These are phyloP conservation scores for Fusarium pininemorale DNA, from an alignment of 2,329 filamentous ascomycete genomes.

Conservation along the genomic window DNA sequence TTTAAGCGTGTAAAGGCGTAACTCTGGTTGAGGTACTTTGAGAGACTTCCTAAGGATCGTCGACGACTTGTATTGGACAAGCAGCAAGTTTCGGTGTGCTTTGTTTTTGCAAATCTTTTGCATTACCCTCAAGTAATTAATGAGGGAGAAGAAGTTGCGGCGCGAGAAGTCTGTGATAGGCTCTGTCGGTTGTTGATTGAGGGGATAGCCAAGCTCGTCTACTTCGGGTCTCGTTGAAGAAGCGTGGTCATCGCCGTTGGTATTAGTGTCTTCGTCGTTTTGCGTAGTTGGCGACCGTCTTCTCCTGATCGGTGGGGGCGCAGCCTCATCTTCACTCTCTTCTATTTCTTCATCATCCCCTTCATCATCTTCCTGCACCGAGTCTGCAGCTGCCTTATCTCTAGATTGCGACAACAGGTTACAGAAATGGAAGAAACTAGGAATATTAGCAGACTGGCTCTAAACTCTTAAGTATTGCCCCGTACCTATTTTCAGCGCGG, in stretches of 20 bases:
- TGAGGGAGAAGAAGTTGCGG: slow-evolving; percentile 93
- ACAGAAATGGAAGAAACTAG: slow-evolving; percentile 91
- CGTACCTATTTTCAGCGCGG: slow-evolving; percentile 80
- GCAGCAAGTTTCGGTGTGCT: slow-evolving; percentile 89
- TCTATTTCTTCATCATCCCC: slow-evolving; percentile 50
- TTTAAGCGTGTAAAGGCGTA: slow-evolving; percentile 95
- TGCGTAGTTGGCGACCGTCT: slow-evolving; percentile 57
- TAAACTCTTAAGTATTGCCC: neutral
- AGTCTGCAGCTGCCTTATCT: slow-evolving; percentile 47
- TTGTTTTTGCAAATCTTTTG: slow-evolving; percentile 98
- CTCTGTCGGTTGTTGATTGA: slow-evolving; percentile 72
- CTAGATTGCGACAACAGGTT: slow-evolving; percentile 69
- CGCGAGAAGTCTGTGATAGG: slow-evolving; percentile 92
- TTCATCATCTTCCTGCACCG: slow-evolving; percentile 49
- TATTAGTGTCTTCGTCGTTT: slow-evolving; percentile 41
- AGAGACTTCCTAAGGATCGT: slow-evolving; percentile 92
- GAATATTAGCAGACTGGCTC: neutral
- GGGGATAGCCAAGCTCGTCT: slow-evolving; percentile 87
- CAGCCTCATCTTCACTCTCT: slow-evolving; percentile 79
- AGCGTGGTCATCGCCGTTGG: slow-evolving; percentile 47
- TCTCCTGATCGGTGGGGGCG: slow-evolving; percentile 82
- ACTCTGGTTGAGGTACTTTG: slow-evolving; percentile 85
- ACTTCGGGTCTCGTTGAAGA: slow-evolving; percentile 66
- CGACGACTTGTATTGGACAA: slow-evolving; percentile 95
- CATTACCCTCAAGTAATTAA: slow-evolving; percentile 95